Base-by-base conservation (phyloP, 2,329 filamentous ascomycete species). In the Trichoderma harzianum region DNA sequence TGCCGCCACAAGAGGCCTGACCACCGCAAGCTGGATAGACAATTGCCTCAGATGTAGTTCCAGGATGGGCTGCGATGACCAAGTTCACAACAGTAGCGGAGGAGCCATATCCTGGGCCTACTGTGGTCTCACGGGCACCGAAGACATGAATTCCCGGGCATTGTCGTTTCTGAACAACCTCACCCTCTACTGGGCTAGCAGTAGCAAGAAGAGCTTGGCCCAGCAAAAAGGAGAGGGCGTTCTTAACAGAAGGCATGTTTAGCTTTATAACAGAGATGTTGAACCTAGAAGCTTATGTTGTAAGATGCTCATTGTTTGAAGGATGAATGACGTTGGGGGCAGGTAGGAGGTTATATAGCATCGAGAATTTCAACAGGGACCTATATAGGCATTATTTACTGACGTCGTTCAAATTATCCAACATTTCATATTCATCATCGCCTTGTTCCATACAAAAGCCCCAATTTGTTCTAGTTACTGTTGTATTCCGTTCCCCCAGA, bases 21-120 rank as follows among this genome's bases (percentile, higher is more conserved):
- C 90, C 90, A 70, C 90, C 90, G 60, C 89, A 91, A 2, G 90
- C 90, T 47, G 91, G 87, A 75, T 90, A 89, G 47, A 71, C 76
- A 72, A 90, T 88, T 18, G 87, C 85, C 73, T 89, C 87, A 2
- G 86, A 80, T 0, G 86, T 88, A 0, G 86, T 79, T 1, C 86
- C 87, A 0, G 85, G 75, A 74, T 87, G 85, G 3, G 85, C 83
- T 30, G 77, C 78, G 3, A 84, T 78, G 53, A 89, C 82, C 71
- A 83, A 78, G 74, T 88, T 83, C 26, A 90, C 84, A 12, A 89
- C 82, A 0, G 82, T 83, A 30, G 81, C 80, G 3, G 86, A 81
- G 0, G 85, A 84, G 11, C 88, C 88, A 74, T 86, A 89, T 1
- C 88, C 88, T 1, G 84, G 81, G 3, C 83, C 77, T 0, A 86